Evolutionary conservation across 192 early-diverging fungal species (phyloP), one percentile per base, ranked within the genome.

Genomic region (Podila epigama): DNA sequence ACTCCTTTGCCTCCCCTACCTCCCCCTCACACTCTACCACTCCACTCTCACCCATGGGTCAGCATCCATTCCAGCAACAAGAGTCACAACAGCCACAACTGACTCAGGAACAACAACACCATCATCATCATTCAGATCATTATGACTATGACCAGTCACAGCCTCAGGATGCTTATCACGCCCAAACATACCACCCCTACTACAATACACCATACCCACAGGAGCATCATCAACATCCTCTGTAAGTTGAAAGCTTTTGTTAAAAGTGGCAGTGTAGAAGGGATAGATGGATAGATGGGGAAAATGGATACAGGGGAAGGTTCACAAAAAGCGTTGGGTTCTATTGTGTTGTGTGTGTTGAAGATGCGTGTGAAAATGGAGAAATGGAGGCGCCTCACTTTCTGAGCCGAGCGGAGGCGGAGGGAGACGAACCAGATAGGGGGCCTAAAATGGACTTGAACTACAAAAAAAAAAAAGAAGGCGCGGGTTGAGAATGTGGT

Each of bases 201-300:
- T 48, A 48, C 20, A 18, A 48, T 10, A 22, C 44, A 48, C 25
- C 44, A 48, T 48, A 48, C 44, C 44, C 44, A 22, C 37, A 39
- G 13, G 44, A 48, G 15, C 44, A 48, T 10, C 44, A 48, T 25
- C 44, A n/a, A n/a, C n/a, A 48, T 48, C 44, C 44, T 22, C 11
- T 48, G 44, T 48, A 48, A 48, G 44, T 48, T 48, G 44, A 18
- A n/a, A n/a, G n/a, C n/a, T n/a, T n/a, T n/a, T n/a, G n/a, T n/a
- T n/a, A n/a, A 18, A 22, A 48, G n/a, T 42, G n/a, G 5, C n/a
- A 22, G n/a, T 22, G 16, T 9, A 48, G 0, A 10, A 48, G 44
- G 15, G n/a, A 18, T 22, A 22, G 44, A 48, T 18, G n/a, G 44
- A 48, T 48, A 18, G 44, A 48, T 16, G 15, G 6, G n/a, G 44